phyloP scores from a whole-genome alignment of 2,329 filamentous ascomycete species.

The Hypoxylon sp. region DNA sequence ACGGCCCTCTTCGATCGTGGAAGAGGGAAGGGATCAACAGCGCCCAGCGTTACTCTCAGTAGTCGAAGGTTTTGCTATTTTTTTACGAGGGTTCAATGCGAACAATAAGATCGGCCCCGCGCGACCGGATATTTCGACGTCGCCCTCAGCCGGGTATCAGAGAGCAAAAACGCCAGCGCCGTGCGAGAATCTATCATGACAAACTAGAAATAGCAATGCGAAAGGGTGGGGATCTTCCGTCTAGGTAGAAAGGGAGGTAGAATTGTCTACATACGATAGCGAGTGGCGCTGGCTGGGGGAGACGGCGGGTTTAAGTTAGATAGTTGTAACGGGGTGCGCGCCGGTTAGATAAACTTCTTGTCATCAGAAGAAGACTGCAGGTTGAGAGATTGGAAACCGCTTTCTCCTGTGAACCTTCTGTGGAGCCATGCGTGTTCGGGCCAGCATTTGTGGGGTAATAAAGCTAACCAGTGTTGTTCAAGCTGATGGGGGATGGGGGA shows the following conservation, averaged over 20 bases:
- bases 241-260: constrained; percentile 19
- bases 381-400: constrained; percentile 41
- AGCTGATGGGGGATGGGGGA: constrained; percentile 34
- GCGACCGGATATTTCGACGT: constrained; percentile 49
- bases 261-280: constrained; percentile 36
- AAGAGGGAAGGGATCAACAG: constrained; percentile 51
- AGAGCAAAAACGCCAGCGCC: constrained; percentile 49
- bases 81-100: constrained; percentile 26
- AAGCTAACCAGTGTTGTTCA: constrained; percentile 41
- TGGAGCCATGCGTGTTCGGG: constrained; percentile 42
- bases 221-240: constrained; percentile 33
- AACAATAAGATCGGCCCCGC: constrained; percentile 43
- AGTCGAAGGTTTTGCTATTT: constrained; percentile 16
- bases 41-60: constrained; percentile 44
- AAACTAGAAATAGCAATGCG: constrained; percentile 36
- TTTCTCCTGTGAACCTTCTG: constrained; percentile 31
- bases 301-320: constrained; percentile 33
- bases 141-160: constrained; percentile 51
- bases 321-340: constrained; percentile 44
- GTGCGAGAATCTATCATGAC: constrained; percentile 51
- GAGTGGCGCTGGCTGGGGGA: constrained; percentile 29
- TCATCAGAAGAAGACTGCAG: constrained; percentile 33
- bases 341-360: constrained; percentile 47
- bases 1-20: constrained; percentile 38
- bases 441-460: constrained; percentile 46